phyloP scores from a whole-genome alignment of 148 eudicot species.

The Amaranthus palmeri region DNA sequence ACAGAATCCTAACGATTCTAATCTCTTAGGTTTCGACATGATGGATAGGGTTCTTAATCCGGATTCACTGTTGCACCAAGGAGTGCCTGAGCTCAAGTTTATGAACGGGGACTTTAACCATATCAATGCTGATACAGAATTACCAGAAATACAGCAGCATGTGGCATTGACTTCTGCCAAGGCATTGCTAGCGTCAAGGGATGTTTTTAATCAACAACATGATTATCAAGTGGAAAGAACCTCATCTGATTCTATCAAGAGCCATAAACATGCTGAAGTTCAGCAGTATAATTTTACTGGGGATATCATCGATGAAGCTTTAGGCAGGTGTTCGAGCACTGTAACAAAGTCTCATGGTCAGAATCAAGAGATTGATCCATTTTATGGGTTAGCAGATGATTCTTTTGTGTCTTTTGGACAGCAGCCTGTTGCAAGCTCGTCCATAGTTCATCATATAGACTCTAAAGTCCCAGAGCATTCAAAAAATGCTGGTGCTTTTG shows the following conservation, averaged over 20 bases:
- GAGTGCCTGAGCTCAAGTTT: conserved; percentile 22
- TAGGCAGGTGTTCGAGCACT: conserved; percentile 26
- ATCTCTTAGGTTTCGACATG: conserved; percentile 25
- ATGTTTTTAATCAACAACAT: conserved; percentile 22
- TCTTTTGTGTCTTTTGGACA: conserved; percentile 27
- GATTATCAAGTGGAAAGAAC: conserved; percentile 25
- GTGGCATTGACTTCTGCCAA: conserved; percentile 17
- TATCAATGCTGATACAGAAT: conserved; percentile 23
- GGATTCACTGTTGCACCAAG: conserved; percentile 25
- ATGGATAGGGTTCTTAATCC: conserved; percentile 21
- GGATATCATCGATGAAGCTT: conserved; percentile 24
- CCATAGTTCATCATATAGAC: conserved; percentile 23
- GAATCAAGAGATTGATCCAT: conserved; percentile 34
- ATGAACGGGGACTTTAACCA: conserved; percentile 24
- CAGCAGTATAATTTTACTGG: conserved; percentile 26
- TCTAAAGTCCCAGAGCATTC: conserved; percentile 24
- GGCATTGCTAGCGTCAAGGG: conserved; percentile 21
- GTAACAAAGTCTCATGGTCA: conserved; percentile 26
- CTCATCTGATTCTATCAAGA: conserved; percentile 24
- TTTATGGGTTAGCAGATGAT: conserved; percentile 39
- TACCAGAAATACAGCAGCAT: conserved; percentile 23
- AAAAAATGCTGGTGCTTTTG: conserved; percentile 19
- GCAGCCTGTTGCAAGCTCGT: conserved; percentile 31
- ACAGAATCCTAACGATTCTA: conserved; percentile 23
- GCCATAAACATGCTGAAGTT: conserved; percentile 27